Evolutionary conservation across 257 asterid species (phyloP).

Genomic region (Nicotiana sylvestris): DNA sequence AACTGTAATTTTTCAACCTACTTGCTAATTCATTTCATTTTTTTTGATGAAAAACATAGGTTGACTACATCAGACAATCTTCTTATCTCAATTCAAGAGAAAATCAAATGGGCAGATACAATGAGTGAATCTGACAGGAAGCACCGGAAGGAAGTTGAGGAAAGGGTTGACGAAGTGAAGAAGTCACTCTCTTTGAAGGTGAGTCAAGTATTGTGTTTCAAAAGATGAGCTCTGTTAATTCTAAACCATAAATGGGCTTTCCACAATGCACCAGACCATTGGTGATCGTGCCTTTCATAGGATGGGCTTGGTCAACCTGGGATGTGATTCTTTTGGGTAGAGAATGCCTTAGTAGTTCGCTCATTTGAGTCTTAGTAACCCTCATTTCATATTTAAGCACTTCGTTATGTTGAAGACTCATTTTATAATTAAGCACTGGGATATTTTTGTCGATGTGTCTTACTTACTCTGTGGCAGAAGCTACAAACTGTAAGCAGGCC

Average conservation of each 20-base stretch:
- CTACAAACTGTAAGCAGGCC: slow-evolving; percentile 94
- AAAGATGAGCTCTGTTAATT: background rate
- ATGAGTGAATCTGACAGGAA: slow-evolving; percentile 76
- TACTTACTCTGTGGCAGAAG: slow-evolving; percentile 97
- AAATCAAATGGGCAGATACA: slow-evolving; percentile 94
- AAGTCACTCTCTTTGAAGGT: slow-evolving; percentile 74
- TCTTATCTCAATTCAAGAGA: slow-evolving; percentile 87
- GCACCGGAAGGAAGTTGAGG: slow-evolving; percentile 81
- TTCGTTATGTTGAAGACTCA: slow-evolving; percentile 12
- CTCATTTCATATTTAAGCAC: background rate
- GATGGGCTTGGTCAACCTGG: background rate
- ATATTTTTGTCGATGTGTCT: slow-evolving; percentile 73
- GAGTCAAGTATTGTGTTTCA: slow-evolving; percentile 33
- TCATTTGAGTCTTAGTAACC: background rate
- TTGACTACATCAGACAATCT: slow-evolving; percentile 79
- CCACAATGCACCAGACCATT: background rate
- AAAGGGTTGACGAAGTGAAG: slow-evolving; percentile 71
- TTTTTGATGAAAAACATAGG: slow-evolving; percentile 39
- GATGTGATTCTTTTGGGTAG: background rate
- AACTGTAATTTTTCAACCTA: background rate
- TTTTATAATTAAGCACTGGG: slow-evolving; percentile 39
- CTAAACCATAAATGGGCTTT: background rate
- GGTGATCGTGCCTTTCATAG: background rate
- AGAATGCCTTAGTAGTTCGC: background rate
- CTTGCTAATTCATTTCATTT: slow-evolving; percentile 12